Evolutionary conservation across 495 filamentous ascomycete species (phyloP), one percentile per base, ranked within the genome.

Genomic region (Durotheca rogersii): DNA sequence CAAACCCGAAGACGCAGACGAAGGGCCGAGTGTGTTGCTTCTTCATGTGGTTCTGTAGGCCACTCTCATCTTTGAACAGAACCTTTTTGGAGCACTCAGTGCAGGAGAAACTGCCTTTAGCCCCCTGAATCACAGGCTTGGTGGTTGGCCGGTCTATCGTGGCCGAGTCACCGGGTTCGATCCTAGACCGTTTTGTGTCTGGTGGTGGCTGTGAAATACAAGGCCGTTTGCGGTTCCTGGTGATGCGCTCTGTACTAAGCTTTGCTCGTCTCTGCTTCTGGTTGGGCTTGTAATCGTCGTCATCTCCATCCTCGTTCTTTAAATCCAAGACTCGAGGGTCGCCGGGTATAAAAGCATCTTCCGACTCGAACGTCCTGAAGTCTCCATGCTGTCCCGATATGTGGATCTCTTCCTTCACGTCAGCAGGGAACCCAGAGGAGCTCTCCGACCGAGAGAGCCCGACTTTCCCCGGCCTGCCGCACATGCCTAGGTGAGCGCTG

Each of bases 1-100:
- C 57, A 30, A 60, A 56, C 2, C 51, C 67, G 69, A 96, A 92
- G 48, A 86, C 84, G 71, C 92, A 97, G 37, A 76, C 70, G 65
- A 91, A 96, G 0, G 82, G 80, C 2, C 87, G 83, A 1, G 74
- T 77, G 42, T 81, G 73, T 44, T 73, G 66, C 41, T 72, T 71
- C 52, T 75, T 73, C 56, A 72, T 69, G 62, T 82, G 79, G 23
- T 64, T 71, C 38, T 80, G 65, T 1, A 74, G 69, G 17, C 61
- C 45, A 11, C 44, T 23, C 12, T 68, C 58, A 51, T 73, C 64
- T 38, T 69, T 67, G 63, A 76, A 78, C 37, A 41, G 45, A n/a
- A 48, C 43, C 25, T 64, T 61, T 17, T 53, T 49, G 1, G 43
- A 39, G 27, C 67, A 70, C 16, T 64, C 48, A 7, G 47, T 36